These are phyloP conservation scores for Diaporthe vexans DNA, from an alignment of 2,329 filamentous ascomycete species.

Conservation along the genomic window DNA sequence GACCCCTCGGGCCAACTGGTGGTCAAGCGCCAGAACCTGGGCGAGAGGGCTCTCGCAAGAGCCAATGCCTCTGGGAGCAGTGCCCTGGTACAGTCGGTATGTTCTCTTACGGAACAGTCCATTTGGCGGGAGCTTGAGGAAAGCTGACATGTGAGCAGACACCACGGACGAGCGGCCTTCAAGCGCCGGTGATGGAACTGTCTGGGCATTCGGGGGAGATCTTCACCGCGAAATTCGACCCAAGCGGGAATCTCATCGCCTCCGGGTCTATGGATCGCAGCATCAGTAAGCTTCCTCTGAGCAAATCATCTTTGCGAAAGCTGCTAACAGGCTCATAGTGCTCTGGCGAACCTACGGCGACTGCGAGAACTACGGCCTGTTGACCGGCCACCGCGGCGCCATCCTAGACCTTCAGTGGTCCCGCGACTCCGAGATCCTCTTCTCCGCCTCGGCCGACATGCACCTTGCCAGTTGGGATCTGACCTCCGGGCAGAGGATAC, in stretches of 20 bases:
- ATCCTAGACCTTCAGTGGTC: constrained; percentile 97
- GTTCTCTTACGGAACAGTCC: too few species aligned
- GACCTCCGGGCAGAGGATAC: constrained; percentile 91
- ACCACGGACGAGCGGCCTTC: constrained; percentile 83
- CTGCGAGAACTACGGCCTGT: constrained; percentile 92
- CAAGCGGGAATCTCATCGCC: constrained; percentile 88
- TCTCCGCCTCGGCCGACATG: constrained; percentile 93
- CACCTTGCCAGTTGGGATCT: constrained; percentile 95
- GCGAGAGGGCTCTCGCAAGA: constrained; percentile 63
- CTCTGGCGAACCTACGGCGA: constrained; percentile 94
- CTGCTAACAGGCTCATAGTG: constrained; percentile 64
- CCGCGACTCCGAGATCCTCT: constrained; percentile 90
- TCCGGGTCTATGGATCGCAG: constrained; percentile 96
- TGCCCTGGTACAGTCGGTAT: constrained; percentile 66
- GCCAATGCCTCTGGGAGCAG: constrained; percentile 63
- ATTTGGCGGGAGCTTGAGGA: too few species aligned
- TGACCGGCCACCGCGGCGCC: constrained; percentile 92
- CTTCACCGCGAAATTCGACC: constrained; percentile 91
- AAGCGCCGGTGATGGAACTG: constrained; percentile 95
- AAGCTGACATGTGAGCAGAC: constrained; percentile 64
- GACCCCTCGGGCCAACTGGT: constrained; percentile 85
- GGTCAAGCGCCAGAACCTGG: constrained; percentile 88
- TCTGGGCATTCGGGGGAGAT: constrained; percentile 88
- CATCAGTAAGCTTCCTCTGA: constrained; percentile 73
- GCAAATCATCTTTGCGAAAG: background rate